Percentiles rank a stretch among this genome's conserved stretches.
Conservation (phyloP, 1,284 basidiomycete genomes). For the Apiotrichum laibachii region DNA sequence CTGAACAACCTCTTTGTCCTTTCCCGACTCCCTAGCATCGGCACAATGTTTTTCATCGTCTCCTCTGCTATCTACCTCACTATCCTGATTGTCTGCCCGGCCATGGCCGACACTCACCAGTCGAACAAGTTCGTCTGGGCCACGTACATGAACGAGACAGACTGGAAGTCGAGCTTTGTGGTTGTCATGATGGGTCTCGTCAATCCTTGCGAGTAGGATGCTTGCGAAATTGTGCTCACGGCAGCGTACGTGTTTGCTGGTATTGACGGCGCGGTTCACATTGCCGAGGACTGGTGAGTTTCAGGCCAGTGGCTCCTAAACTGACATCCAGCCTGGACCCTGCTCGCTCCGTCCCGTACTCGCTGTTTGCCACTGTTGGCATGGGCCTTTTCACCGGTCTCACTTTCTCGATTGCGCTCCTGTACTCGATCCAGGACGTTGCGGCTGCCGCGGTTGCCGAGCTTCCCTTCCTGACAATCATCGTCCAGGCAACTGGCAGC, state of each 20-base stretch:
- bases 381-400: slow-evolving; percentile 15
- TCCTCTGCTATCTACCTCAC: slow-evolving; percentile 10
- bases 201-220: slow-evolving; percentile 12
- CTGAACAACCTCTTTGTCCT: slow-evolving; percentile 20
- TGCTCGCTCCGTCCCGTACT: slow-evolving; percentile 12
- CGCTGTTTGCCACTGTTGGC: slow-evolving; percentile 8
- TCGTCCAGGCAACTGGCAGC: slow-evolving; percentile 14
- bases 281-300: slow-evolving; percentile 17
- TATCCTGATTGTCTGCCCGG: slow-evolving; percentile 22
- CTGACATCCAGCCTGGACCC: slow-evolving; percentile 1
- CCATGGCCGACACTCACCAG: slow-evolving; percentile 14
- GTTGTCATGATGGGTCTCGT: slow-evolving; percentile 17
- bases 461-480: slow-evolving; percentile 19
- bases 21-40: slow-evolving; percentile 10
- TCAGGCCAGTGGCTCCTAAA: too few species aligned
- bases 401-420: slow-evolving; percentile 10
- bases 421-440: slow-evolving; percentile 17
- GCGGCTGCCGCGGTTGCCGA: slow-evolving; percentile 8
- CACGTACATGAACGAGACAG: slow-evolving; percentile 8
- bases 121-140: slow-evolving; percentile 8
- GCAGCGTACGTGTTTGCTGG: slow-evolving; percentile 15
- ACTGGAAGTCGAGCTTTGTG: slow-evolving; percentile 15
- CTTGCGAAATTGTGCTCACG: not conserved
- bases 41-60: slow-evolving; percentile 18
- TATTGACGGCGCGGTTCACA: slow-evolving; percentile 17